Base-by-base conservation (phyloP, 257 asterid genomes). In the Capsicum rhomboideum region DNA sequence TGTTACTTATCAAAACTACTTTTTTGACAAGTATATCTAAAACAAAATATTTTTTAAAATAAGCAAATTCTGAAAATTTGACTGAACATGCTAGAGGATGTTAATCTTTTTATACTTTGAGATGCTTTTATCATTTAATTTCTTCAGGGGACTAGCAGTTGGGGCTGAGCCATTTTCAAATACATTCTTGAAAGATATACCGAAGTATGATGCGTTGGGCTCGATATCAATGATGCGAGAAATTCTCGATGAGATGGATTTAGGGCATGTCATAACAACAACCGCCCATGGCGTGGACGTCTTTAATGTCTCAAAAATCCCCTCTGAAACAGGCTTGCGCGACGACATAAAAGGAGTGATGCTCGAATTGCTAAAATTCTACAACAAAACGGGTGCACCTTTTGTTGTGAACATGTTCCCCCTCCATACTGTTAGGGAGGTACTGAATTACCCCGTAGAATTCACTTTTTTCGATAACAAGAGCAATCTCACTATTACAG, bases 281-380 rank as follows among this genome's bases (percentile, higher is more conserved):
- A 86, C 68, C 8, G n/a, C 90, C 42, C 87, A 89, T 67, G 85
- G 77, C 78, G 29, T 85, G 4, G 89, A 88, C 21, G 82, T 86
- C 10, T 21, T 87, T 21, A 59, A 26, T 0, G 18, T 68, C 17
- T 3, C 2, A 2, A 17, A 53, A 11, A 78, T 29, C 29, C 94
- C 93, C 6, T 92, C 95, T 0, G 84, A 85, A 0, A 88, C 92
- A 1, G 86, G 84, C 42, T 92, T 92, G n/a, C 87, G 87, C 2
- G 26, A 77, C 0, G 93, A 91, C n/a, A 63, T 89, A 40, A 88
- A 83, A 67, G 83, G 18, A 3, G 28, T 49, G 1, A 90, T 92
- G 92, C 10, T 49, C 1, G 66, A 85, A 8, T 69, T 83, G 4
- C 61, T 87, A 5, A 28, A 6, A 0, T 31, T 87, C 26, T 82